Base-by-base conservation (phyloP, 1,139 yeast genomes). In the Arxiozyma heterogenica region DNA sequence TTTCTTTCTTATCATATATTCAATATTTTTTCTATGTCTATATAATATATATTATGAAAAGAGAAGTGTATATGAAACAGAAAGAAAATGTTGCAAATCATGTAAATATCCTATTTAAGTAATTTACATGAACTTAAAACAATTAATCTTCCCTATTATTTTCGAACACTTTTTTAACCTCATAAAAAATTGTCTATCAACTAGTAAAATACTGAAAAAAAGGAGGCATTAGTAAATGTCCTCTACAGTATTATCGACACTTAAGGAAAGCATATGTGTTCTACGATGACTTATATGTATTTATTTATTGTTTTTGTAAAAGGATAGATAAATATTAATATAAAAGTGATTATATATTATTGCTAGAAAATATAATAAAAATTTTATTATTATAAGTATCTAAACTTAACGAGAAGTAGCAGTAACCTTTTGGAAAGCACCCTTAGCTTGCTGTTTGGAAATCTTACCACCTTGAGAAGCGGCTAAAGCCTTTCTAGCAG, bases 351-450 rank as follows among this genome's bases (percentile, higher is more conserved):
- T 46, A 44, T 48, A 51, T 44, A 53, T 34, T 51, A 51, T 56
- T 56, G 50, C 52, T 51, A 55, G 48, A n/a, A 48, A 52, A 38
- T 51, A 54, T 52, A 58, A 48, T 41, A 25, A 23, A 41, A 30
- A 25, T 23, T 23, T 34, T 46, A 44, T 21, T 46, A 54, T 41
- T 55, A 54, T 52, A 51, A 52, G 7, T 58, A 56, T 56, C 63
- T 44, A 43, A 49, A 49, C 42, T 85, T 88, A 89, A 86, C 96
- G 96, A 78, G 95, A 87, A 75, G 96, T 85, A 72, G 96, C 95
- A 73, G 84, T 87, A 72, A 89, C 96, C 81, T 88, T 88, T 83
- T 87, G 91, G 95, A 84, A 82, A 77, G 94, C 87, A 82, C 94
- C 95, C 81, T 86, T 86, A 74, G 86, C 86, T 76, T 83, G 87